Evolutionary conservation across 495 filamentous ascomycete genomes (phyloP).

Genomic region (Cercophora samala): DNA sequence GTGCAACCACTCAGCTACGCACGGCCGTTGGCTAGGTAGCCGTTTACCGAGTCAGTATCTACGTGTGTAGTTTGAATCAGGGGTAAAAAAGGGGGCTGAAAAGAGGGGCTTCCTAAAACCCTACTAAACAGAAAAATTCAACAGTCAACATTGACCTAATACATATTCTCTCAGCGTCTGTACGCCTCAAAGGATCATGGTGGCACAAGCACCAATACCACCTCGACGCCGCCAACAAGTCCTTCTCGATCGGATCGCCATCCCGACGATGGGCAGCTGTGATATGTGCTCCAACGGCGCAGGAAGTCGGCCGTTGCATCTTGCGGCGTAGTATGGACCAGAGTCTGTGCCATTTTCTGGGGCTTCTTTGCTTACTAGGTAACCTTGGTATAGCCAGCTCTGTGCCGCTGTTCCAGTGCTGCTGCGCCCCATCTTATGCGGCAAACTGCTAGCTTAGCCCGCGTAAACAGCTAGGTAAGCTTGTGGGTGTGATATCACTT

Average conservation of each 20-base stretch:
- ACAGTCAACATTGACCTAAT: not conserved
- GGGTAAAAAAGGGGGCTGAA: not conserved
- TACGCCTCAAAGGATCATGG: not conserved
- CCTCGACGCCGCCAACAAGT: not conserved
- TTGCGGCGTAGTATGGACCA: not conserved
- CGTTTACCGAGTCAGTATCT: not conserved
- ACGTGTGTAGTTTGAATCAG: not conserved
- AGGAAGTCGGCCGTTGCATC: not conserved
- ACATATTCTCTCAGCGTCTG: not conserved
- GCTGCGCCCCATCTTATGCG: not conserved
- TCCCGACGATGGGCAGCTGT: not conserved
- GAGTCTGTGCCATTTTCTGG: not conserved
- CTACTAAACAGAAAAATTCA: not conserved
- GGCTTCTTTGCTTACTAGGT: not conserved
- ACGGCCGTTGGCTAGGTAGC: not conserved
- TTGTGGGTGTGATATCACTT: too few species aligned
- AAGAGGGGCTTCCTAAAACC: not conserved
- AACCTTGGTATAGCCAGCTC: not conserved
- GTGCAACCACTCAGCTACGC: not conserved
- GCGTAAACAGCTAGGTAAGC: not conserved
- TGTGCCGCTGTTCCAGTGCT: not conserved
- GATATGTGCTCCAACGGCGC: not conserved
- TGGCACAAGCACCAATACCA: not conserved
- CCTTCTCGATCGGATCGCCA: not conserved
- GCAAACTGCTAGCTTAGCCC: not conserved